phyloP scores from a whole-genome alignment of 495 filamentous ascomycete genomes.

The Trichoderma reesei region DNA sequence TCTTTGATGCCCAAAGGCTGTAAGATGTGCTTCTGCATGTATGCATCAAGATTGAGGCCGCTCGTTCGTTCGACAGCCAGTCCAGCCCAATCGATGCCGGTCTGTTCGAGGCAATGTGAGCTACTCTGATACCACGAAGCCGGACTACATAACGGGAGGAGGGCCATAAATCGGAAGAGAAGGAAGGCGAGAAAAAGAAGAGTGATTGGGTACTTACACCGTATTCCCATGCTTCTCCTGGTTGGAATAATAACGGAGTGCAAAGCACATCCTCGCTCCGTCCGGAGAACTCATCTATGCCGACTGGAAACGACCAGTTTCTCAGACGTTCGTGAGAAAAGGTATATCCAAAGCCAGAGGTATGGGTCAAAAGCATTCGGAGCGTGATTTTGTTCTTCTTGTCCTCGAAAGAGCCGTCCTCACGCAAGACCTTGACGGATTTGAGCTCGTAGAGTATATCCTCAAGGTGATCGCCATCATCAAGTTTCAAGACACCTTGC shows the following conservation, averaged over 20 bases:
- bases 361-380: constrained; percentile 53
- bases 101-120: constrained; percentile 18
- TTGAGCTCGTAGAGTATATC: constrained; percentile 41
- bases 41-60: constrained; percentile 40
- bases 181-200: constrained; percentile 11
- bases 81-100: constrained; percentile 53
- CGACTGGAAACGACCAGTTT: constrained; percentile 34
- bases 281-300: constrained; percentile 46
- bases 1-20: constrained; percentile 41
- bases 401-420: constrained; percentile 37
- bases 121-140: background rate
- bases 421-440: constrained; percentile 35
- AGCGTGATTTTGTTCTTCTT: constrained; percentile 49
- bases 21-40: constrained; percentile 46
- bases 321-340: constrained; percentile 45
- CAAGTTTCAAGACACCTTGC: constrained; percentile 40
- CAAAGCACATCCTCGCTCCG: constrained; percentile 28
- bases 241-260: constrained; percentile 45
- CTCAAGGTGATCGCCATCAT: constrained; percentile 41
- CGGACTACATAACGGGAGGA: background rate
- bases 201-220: constrained; percentile 31
- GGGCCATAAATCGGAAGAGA: too few species aligned
- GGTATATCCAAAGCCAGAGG: constrained; percentile 41
- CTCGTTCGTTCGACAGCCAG: constrained; percentile 45
- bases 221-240: constrained; percentile 49